Evolutionary conservation across 2,329 filamentous ascomycete species (phyloP).

Genomic region (Neofusicoccum umdonicola): DNA sequence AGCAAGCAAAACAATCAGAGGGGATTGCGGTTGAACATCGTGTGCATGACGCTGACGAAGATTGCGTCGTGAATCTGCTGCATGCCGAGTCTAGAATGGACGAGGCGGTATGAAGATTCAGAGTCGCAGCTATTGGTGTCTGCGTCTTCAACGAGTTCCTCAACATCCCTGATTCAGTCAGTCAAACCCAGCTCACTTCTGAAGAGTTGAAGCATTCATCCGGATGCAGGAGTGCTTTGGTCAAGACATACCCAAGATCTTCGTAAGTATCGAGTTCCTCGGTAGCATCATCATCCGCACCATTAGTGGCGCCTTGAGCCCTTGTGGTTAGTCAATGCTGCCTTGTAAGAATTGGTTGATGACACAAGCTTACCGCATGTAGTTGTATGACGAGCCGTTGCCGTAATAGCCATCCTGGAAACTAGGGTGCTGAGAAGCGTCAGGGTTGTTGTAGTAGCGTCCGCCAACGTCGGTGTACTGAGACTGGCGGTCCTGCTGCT

Average conservation of each 20-base stretch:
- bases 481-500: neutral
- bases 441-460: conserved; percentile 9
- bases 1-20: neutral
- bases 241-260: too few species aligned
- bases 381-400: neutral
- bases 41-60: neutral
- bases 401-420: conserved; percentile 1
- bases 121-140: neutral
- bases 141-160: neutral
- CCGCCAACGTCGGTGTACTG: conserved; percentile 4
- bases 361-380: neutral
- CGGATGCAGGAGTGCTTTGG: too few species aligned
- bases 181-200: too few species aligned
- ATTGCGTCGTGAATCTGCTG: neutral
- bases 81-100: neutral
- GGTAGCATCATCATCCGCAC: neutral
- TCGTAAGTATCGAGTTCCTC: neutral
- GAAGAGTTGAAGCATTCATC: too few species aligned
- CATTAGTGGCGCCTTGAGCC: neutral
- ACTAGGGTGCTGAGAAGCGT: neutral
- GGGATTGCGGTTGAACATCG: neutral
- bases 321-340: neutral
- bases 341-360: neutral
- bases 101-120: neutral
- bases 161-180: neutral